These are phyloP conservation scores for Solanum neorickii DNA, from an alignment of 257 asterid species.

Conservation along the genomic window DNA sequence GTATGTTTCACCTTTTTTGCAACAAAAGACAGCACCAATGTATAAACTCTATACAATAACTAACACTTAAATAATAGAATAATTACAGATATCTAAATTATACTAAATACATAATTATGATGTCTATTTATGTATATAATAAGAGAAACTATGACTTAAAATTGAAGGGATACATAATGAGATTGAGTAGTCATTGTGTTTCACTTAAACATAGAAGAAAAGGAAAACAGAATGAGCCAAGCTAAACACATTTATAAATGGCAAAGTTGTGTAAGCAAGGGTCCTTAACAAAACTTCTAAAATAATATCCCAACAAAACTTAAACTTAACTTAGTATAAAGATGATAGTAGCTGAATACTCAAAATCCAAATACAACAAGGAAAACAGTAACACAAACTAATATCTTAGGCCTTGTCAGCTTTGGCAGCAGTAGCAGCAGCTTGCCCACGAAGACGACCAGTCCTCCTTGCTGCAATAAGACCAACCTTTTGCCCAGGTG, in stretches of 20 bases:
- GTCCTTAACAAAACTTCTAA: not conserved
- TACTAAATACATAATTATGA: too few species aligned
- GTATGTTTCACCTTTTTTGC: too few species aligned
- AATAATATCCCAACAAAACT: not conserved
- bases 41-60: too few species aligned
- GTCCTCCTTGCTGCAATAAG: conserved; percentile 8
- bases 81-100: too few species aligned
- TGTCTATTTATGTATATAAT: too few species aligned
- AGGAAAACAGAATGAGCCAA: not conserved
- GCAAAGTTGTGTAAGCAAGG: not conserved
- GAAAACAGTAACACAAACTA: not conserved
- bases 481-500: conserved; percentile 6
- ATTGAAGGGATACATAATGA: not conserved
- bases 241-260: not conserved
- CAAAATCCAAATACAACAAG: not conserved
- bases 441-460: not conserved
- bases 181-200: not conserved
- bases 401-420: not conserved
- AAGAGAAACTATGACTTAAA: not conserved
- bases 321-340: not conserved
- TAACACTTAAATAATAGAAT: too few species aligned
- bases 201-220: not conserved
- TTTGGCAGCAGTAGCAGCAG: not conserved
- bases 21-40: too few species aligned
- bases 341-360: not conserved